Conservation (phyloP, 2,329 filamentous ascomycete species). For the Curvularia verruculosa region DNA sequence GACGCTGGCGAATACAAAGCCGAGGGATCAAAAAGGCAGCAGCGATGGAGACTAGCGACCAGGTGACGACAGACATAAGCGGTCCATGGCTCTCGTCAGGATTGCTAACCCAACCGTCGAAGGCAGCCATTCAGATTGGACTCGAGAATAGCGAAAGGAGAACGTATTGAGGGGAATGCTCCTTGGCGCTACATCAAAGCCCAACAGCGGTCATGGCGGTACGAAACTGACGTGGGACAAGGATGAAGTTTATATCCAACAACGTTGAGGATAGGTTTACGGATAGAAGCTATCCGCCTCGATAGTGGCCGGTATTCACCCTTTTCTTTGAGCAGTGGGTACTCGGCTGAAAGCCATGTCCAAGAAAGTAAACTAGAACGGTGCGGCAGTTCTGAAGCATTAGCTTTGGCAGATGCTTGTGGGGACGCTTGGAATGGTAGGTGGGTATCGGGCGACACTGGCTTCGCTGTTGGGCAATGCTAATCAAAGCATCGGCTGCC, state of each 20-base stretch:
- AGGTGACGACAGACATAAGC: conserved; percentile 16
- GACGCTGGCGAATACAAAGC: conserved; percentile 17
- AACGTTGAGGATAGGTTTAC: conserved; percentile 3
- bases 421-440: conserved; percentile 8
- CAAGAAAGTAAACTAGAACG: conserved; percentile 1
- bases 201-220: conserved; percentile 1
- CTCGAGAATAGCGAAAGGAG: conserved; percentile 2
- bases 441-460: conserved; percentile 5
- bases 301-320: conserved; percentile 8
- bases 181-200: conserved; percentile 5
- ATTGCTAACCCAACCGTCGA: conserved; percentile 18
- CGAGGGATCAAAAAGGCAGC: conserved; percentile 14
- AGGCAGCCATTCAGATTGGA: conserved; percentile 4
- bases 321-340: conserved; percentile 10
- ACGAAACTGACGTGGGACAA: conserved; percentile 8
- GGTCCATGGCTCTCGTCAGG: conserved; percentile 16
- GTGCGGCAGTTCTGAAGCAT: conserved; percentile 3
- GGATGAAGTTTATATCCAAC: conserved; percentile 11
- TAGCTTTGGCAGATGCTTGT: conserved; percentile 4
- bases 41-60: conserved; percentile 16
- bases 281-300: background rate
- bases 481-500: background rate
- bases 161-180: conserved; percentile 2
- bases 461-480: conserved; percentile 3
- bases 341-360: conserved; percentile 3